These are phyloP conservation scores for Mycena latifolia DNA, from an alignment of 768 basidiomycete genomes.

Conservation along the genomic window DNA sequence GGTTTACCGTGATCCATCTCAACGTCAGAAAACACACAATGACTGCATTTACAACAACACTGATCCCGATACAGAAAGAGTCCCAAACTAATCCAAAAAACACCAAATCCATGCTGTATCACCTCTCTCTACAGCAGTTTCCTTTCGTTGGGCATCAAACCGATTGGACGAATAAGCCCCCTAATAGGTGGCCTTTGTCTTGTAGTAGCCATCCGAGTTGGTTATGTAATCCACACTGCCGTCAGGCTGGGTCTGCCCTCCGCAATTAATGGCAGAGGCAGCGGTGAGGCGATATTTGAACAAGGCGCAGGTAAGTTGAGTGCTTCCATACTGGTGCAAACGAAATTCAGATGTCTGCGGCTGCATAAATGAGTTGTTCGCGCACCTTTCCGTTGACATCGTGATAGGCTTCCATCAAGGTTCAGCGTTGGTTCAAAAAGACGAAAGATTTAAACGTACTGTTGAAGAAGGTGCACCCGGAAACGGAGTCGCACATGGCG, in stretches of 20 bases:
- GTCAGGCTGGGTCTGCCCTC: constrained; percentile 50
- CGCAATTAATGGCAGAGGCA: constrained; percentile 45
- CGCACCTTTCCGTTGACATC: constrained; percentile 52
- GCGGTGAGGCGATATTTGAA: constrained; percentile 45
- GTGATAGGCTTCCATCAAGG: constrained; percentile 44
- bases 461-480: constrained; percentile 48
- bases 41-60: neutral
- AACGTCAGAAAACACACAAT: no score
- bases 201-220: constrained; percentile 48
- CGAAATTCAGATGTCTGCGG: neutral
- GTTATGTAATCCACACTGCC: constrained; percentile 47
- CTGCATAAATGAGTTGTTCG: neutral
- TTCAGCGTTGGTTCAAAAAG: neutral
- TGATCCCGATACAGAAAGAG: neutral
- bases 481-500: constrained; percentile 47
- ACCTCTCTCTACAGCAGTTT: neutral
- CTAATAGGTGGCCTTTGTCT: constrained; percentile 23
- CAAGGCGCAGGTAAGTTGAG: constrained; percentile 50
- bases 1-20: no score
- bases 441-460: constrained; percentile 38
- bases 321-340: constrained; percentile 46
- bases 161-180: neutral
- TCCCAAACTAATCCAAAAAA: neutral
- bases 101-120: neutral
- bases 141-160: neutral